Base-by-base conservation (phyloP, 1,284 basidiomycete species). In the Apiotrichum domesticum region DNA sequence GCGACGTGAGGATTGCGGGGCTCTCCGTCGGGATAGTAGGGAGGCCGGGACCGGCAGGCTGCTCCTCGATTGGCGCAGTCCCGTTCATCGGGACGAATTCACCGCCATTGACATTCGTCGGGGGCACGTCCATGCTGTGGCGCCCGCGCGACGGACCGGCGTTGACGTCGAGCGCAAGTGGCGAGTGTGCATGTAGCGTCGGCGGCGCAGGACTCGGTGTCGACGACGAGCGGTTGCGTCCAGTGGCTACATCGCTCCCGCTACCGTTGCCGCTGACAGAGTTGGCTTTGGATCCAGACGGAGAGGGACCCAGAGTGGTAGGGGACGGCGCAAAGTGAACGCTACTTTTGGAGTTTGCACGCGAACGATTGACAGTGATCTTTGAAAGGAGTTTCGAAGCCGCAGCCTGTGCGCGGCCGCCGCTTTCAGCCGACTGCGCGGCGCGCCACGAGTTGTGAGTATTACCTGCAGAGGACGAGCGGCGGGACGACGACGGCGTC, bases 331-430 rank as follows among this genome's bases (percentile, higher is more conserved):
- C 58, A 50, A 63, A 63, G 48, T 59, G 58, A 15, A 63, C 62
- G 6, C 56, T 58, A 49, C 56, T 58, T 56, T 60, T 63, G 10
- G 62, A 63, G 51, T 59, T 59, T 37, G 58, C 58, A 14, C 62
- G 54, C 21, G 47, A 51, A 9, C 62, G 52, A 45, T 58, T 59
- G 10, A 53, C 62, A 9, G 60, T 63, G 46, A 72, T 62, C 59
- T 72, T 72, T 51, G 62, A 64, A 11, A 72, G 57, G 13, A 72
- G 56, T 54, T 71, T 71, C 33, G 65, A 67, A 3, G 66, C 59
- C 1, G 57, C 63, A 1, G 65, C 62, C 33, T 50, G 64, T 47
- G 47, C 63, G 43, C 47, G 64, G 44, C 53, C 59, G 35, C 47
- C 58, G 33, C 37, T 41, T n/a, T 29, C 39, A 13, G 35, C n/a